phyloP scores from a whole-genome alignment of 1,284 basidiomycete species.

The Marasmius sp. region DNA sequence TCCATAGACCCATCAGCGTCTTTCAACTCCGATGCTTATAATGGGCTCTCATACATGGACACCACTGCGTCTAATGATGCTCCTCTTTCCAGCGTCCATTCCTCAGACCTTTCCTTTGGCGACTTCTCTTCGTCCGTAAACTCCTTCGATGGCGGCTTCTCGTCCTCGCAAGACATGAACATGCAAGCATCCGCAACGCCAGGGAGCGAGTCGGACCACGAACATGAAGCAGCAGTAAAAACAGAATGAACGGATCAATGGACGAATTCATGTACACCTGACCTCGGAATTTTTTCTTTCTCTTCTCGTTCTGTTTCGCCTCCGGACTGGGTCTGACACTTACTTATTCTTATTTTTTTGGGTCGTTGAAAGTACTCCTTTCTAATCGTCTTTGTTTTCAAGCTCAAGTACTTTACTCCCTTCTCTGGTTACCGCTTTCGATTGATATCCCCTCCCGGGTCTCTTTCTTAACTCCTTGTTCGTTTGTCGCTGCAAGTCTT shows the following conservation, averaged over 20 bases:
- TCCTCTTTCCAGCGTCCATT: constrained; percentile 51
- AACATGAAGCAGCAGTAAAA: constrained; percentile 41
- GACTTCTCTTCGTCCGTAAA: constrained; percentile 62
- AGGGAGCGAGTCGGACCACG: constrained; percentile 55
- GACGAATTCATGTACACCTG: background rate
- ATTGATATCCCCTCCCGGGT: too few species aligned
- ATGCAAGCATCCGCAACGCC: constrained; percentile 54
- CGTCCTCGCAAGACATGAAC: constrained; percentile 54
- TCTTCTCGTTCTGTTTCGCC: background rate
- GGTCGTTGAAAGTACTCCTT: constrained; percentile 4
- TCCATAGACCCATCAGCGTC: constrained; percentile 61
- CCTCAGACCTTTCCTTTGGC: constrained; percentile 59
- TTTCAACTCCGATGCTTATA: constrained; percentile 68
- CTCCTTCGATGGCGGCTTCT: constrained; percentile 69
- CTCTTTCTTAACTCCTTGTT: background rate
- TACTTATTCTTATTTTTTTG: constrained; percentile 5
- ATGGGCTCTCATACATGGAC: constrained; percentile 74
- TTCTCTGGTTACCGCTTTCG: background rate
- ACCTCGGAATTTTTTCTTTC: background rate
- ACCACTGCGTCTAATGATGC: constrained; percentile 62
- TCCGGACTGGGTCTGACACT: background rate
- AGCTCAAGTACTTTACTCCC: background rate
- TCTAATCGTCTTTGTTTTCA: background rate
- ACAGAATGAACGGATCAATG: constrained; percentile 25
- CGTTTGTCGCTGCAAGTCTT: constrained; percentile 1